Percentiles rank a stretch among this genome's conserved stretches.
phyloP scores from a whole-genome alignment of 2,329 filamentous ascomycete genomes.

The Nakataea oryzae region DNA sequence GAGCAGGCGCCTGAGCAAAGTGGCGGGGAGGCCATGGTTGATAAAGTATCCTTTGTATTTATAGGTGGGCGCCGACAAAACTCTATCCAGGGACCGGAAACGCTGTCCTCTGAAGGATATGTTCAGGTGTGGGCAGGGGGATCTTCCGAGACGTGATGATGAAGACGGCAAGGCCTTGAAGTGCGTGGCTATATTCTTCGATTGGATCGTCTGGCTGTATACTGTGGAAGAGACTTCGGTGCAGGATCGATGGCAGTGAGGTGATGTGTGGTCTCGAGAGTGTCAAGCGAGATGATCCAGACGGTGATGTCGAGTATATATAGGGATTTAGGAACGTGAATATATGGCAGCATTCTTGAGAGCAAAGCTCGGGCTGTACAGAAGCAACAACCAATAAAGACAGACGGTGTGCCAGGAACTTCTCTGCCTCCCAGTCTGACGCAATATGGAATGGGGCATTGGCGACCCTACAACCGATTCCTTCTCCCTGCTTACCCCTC shows the following conservation, averaged over 20 bases:
- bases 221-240: neutral
- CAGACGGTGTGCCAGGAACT: neutral
- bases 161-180: neutral
- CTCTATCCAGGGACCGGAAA: neutral
- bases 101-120: neutral
- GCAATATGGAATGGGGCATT: neutral
- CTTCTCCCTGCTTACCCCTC: neutral
- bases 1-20: neutral
- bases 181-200: neutral
- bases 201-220: neutral
- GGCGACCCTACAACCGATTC: neutral
- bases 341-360: neutral
- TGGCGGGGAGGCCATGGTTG: neutral
- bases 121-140: neutral
- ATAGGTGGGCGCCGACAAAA: neutral
- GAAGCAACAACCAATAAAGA: neutral
- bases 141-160: neutral
- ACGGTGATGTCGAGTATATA: neutral
- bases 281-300: neutral
- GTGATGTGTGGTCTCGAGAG: no score
- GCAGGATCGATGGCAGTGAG: neutral
- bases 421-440: neutral
- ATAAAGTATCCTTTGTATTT: neutral
- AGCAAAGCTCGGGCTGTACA: neutral
- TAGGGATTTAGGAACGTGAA: neutral